Base-by-base conservation (phyloP, 805 yeast species). In the Nadsonia fulvescens region DNA sequence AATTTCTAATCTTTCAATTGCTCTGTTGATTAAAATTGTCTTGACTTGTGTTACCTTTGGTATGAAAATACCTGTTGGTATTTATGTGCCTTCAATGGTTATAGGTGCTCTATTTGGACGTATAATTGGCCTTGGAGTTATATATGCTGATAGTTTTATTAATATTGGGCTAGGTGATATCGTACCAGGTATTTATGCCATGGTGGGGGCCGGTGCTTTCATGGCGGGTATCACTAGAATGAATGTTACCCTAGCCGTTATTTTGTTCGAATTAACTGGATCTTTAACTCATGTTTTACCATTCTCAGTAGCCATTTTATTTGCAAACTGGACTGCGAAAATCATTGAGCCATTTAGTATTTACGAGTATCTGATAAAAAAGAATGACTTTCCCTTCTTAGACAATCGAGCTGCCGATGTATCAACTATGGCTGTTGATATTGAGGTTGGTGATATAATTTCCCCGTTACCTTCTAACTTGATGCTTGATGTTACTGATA, bases 161-260 rank as follows among this genome's bases (percentile, higher is more conserved):
- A n/a, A n/a, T n/a, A n/a, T n/a, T n/a, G n/a, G n/a, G n/a, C 32
- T 30, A 9, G 10, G 20, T 14, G 63, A 38, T 37, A 67, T 86
- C 14, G 76, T 81, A 5, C 83, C 95, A 0, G 98, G 96, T 0
- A 74, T 93, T 0, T 89, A 86, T 47, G 94, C 98, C 0, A 78
- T 86, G 42, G 56, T 89, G 15, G 98, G 98, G 3, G 96, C 98
- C 0, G 96, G 89, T 0, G 93, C 95, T 4, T 77, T 93, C 2
- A 57, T 89, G 30, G 73, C 92, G 43, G 99, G 99, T 3, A 89
- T 89, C 18, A 89, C 95, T 5, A 83, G 89, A 40, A 56, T 89
- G 38, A 79, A 93, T 0, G 71, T 86, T 8, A 73, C 96, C 0
- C 93, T 89, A 19, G 96, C 83, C 1, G 78, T 89, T 8, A 76